Conservation (phyloP, 1,284 basidiomycete genomes). For the Cutaneotrichosporon curvatum region DNA sequence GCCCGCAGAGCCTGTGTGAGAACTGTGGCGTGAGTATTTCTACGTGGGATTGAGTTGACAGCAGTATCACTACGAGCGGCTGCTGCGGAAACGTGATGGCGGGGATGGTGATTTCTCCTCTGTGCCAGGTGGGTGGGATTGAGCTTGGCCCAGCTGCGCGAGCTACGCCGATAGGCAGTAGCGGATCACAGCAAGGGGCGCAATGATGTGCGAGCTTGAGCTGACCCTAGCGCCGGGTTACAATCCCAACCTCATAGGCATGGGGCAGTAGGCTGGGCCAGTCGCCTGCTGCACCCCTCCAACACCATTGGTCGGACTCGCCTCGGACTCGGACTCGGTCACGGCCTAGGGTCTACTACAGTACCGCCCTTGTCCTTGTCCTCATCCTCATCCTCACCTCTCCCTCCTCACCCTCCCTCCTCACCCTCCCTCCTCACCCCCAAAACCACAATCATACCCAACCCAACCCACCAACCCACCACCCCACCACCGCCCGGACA, state of each 20-base stretch:
- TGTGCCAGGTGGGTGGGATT: constrained; percentile 3
- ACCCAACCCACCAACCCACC: too few species aligned
- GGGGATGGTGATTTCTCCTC: constrained; percentile 11
- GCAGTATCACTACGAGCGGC: constrained; percentile 9
- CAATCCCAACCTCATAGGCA: constrained; percentile 5
- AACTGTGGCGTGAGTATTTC: constrained; percentile 31
- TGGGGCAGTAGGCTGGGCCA: background rate
- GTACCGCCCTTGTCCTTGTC: background rate
- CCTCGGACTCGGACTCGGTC: too few species aligned
- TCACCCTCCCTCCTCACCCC: too few species aligned
- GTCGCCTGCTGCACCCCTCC: too few species aligned
- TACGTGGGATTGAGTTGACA: background rate
- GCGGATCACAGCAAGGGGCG: too few species aligned
- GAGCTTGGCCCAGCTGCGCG: too few species aligned
- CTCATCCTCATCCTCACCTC: background rate
- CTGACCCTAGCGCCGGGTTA: constrained; percentile 3
- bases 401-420: background rate
- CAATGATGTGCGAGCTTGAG: background rate
- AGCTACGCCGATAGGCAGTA: too few species aligned
- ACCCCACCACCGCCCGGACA: too few species aligned
- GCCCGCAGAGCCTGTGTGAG: constrained; percentile 30
- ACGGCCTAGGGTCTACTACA: too few species aligned
- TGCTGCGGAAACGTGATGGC: constrained; percentile 4
- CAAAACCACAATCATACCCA: too few species aligned
- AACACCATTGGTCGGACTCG: too few species aligned